These are phyloP conservation scores for Aspergillus wentii DNA, from an alignment of 495 filamentous ascomycete genomes.

Conservation along the genomic window DNA sequence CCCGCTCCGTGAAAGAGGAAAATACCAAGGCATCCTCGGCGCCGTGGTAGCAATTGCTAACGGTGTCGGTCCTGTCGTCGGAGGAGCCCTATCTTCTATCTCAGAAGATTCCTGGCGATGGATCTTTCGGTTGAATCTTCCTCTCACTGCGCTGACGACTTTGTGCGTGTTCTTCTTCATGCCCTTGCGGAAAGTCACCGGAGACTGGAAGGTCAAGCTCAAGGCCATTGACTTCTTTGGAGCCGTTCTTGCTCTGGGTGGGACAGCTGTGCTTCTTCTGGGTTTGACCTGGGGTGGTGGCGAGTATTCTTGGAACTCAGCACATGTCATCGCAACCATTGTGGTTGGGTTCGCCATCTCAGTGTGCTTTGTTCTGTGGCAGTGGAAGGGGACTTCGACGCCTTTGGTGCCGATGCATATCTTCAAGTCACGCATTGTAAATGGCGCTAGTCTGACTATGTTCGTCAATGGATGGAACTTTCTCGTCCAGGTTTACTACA, in stretches of 20 bases:
- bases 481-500: slow-evolving; percentile 50
- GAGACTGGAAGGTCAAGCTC: slow-evolving; percentile 45
- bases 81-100: slow-evolving; percentile 42
- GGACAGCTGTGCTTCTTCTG: slow-evolving; percentile 41
- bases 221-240: slow-evolving; percentile 46
- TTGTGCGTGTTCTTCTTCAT: slow-evolving; percentile 48
- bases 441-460: slow-evolving; percentile 49
- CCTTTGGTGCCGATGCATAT: slow-evolving; percentile 42
- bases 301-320: slow-evolving; percentile 45
- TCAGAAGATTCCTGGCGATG: slow-evolving; percentile 47
- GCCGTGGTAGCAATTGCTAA: slow-evolving; percentile 50
- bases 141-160: slow-evolving; percentile 38
- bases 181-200: slow-evolving; percentile 44
- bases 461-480: slow-evolving; percentile 54
- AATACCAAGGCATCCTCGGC: slow-evolving; percentile 56
- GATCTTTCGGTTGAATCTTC: slow-evolving; percentile 51
- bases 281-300: slow-evolving; percentile 50
- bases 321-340: slow-evolving; percentile 44
- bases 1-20: slow-evolving; percentile 49
- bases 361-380: slow-evolving; percentile 45
- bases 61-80: slow-evolving; percentile 51
- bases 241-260: slow-evolving; percentile 28
- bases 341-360: slow-evolving; percentile 37
- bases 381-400: slow-evolving; percentile 36
- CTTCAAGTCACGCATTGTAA: slow-evolving; percentile 44